These are phyloP conservation scores for Saitozyma podzolica DNA, from an alignment of 768 basidiomycete species.

Conservation along the genomic window DNA sequence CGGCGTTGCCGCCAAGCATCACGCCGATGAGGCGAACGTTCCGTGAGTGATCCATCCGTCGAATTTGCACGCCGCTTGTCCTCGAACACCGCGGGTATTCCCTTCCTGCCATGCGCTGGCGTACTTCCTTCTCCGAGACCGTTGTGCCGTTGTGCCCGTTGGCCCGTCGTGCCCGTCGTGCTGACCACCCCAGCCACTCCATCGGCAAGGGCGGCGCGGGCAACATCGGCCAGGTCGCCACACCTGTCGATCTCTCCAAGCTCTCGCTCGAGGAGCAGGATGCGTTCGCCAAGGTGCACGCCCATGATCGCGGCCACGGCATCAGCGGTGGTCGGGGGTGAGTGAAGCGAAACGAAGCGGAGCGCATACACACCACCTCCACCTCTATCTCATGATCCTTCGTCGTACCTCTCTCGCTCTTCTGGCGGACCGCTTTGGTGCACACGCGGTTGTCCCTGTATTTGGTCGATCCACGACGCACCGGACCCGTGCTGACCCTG, in stretches of 20 bases:
- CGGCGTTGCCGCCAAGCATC: slow-evolving; percentile 34
- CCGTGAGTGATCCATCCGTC: slow-evolving; percentile 25
- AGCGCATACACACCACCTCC: too few species aligned
- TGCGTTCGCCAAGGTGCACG: slow-evolving; percentile 38
- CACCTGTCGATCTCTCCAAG: slow-evolving; percentile 27
- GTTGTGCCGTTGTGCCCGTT: too few species aligned
- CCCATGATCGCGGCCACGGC: slow-evolving; percentile 21
- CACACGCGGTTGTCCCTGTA: too few species aligned
- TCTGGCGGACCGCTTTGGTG: too few species aligned
- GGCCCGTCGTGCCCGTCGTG: too few species aligned
- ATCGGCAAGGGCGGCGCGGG: slow-evolving; percentile 33
- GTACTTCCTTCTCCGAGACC: too few species aligned
- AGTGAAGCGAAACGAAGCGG: slow-evolving; percentile 6
- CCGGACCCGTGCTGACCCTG: neutral
- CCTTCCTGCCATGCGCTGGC: slow-evolving; percentile 6
- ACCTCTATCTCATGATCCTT: too few species aligned
- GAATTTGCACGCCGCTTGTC: neutral
- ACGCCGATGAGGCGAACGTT: slow-evolving; percentile 28
- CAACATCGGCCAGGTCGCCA: slow-evolving; percentile 26
- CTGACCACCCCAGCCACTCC: slow-evolving; percentile 9
- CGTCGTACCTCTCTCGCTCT: too few species aligned
- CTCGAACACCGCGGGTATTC: neutral
- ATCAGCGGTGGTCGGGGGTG: slow-evolving; percentile 43
- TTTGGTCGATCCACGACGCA: neutral
- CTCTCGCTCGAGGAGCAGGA: slow-evolving; percentile 46